Base-by-base conservation (phyloP, 1,284 basidiomycete genomes). In the Ganoderma lingzhi region DNA sequence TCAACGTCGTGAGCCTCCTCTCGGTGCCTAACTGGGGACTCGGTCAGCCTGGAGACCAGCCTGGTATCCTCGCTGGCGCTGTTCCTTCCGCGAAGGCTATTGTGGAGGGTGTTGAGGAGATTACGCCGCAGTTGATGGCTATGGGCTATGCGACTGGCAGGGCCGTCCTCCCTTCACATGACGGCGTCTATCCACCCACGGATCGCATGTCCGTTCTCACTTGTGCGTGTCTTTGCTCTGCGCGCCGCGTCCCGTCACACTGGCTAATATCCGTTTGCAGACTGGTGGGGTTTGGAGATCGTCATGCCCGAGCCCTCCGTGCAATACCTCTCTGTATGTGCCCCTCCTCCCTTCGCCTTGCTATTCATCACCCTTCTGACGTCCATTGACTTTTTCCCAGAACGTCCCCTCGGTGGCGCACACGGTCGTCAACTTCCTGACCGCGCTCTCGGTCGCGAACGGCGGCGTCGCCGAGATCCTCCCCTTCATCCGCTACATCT, bases 211-310 rank as follows among this genome's bases (percentile, higher is more conserved):
- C 91, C 14, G 85, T 92, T 19, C 80, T 95, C 30, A 93, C 93
- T n/a, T 94, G 92, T 94, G 87, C 78, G 45, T 69, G 41, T 51
- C 19, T 28, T 2, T 28, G 14, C 14, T 12, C 10, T 59, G 42
- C n/a, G 10, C 14, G 17, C 62, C 19, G 42, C 55, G 1, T 0
- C 64, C 12, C 44, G 10, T 44, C 32, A 32, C 17, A 9, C 10
- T 15, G 2, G 41, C 62, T 65, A 19, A 60, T 30, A 23, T 60
- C 68, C 51, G 53, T 60, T 56, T 59, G 41, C 70, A 93, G 93
- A 94, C 78, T 94, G 93, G 93, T 95, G 93, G 93, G 93, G 93
- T 17, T 82, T 94, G 6, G 93, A 95, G 77, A 68, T 94, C 0
- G 85, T 88, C 51, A 81, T 95, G 42, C 93, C 93, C 14, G 85